These are phyloP conservation scores for Cystobasidium pallidum DNA, from an alignment of 1,284 basidiomycete genomes.

Conservation along the genomic window DNA sequence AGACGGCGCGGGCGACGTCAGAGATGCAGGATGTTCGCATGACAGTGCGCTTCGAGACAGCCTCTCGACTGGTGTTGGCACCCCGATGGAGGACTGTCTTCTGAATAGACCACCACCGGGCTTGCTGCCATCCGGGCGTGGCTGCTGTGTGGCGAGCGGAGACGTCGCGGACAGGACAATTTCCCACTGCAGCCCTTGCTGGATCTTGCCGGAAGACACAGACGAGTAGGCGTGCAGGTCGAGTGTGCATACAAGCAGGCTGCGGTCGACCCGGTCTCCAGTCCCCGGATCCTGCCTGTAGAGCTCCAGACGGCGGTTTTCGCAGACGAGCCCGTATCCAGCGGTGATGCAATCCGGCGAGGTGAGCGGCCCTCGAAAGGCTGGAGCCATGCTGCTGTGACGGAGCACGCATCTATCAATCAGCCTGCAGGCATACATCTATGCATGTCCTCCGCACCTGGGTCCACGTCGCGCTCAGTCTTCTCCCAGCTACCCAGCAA, in stretches of 20 bases:
- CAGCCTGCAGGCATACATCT: too few relatives aligned
- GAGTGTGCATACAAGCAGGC: neutral
- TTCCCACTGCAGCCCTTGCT: slow-evolving; percentile 40
- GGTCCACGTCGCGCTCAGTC: neutral
- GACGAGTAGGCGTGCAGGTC: neutral
- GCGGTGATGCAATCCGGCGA: slow-evolving; percentile 5
- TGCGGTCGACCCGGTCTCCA: too few relatives aligned
- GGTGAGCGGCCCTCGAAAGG: slow-evolving; percentile 20
- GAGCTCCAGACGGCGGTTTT: slow-evolving; percentile 13
- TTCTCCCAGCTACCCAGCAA: neutral
- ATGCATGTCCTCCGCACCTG: neutral
- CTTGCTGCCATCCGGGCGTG: neutral
- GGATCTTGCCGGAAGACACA: slow-evolving; percentile 11
- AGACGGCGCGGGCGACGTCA: slow-evolving; percentile 10
- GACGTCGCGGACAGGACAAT: slow-evolving; percentile 10
- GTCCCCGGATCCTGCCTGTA: neutral
- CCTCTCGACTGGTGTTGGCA: neutral
- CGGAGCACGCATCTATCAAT: too few relatives aligned
- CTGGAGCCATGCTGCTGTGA: neutral
- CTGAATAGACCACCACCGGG: neutral
- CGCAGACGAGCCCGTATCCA: slow-evolving; percentile 5
- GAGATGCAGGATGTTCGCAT: neutral
- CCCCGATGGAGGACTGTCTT: slow-evolving; percentile 17
- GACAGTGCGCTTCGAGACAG: neutral
- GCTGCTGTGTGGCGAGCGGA: neutral